phyloP scores from a whole-genome alignment of 257 asterid species.

The Nicotiana knightiana region DNA sequence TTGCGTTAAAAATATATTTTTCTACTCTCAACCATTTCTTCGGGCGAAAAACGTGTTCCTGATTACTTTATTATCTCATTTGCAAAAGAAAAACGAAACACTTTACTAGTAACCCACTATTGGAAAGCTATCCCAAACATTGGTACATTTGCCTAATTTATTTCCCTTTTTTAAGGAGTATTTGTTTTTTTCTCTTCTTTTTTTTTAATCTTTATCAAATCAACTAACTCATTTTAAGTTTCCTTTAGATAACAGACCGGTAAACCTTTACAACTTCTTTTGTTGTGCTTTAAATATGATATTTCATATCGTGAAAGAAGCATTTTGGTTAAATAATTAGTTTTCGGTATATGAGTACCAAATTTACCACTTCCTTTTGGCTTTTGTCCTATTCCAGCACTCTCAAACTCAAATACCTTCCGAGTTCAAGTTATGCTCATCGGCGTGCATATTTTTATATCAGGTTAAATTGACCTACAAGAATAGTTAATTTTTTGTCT shows the following conservation, averaged over 20 bases:
- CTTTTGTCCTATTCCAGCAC: neutral
- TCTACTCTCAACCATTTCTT: neutral
- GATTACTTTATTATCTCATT: neutral
- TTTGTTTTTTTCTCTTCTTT: neutral
- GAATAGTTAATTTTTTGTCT: neutral
- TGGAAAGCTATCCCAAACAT: neutral
- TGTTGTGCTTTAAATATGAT: neutral
- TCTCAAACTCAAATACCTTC: neutral
- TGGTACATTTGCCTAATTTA: neutral
- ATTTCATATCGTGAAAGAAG: neutral
- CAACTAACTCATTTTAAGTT: neutral
- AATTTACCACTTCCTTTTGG: neutral
- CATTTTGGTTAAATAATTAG: neutral
- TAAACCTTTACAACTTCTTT: neutral
- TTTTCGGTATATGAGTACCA: neutral
- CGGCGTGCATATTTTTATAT: neutral
- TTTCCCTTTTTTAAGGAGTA: neutral
- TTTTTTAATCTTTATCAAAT: neutral
- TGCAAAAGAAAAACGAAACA: neutral
- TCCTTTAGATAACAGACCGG: neutral
- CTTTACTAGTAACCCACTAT: neutral
- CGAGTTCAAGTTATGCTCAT: neutral
- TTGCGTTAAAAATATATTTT: neutral
- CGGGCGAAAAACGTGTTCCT: neutral
- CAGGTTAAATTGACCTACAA: neutral